phyloP scores from a whole-genome alignment of 768 basidiomycete species.

The Collybia sp. region DNA sequence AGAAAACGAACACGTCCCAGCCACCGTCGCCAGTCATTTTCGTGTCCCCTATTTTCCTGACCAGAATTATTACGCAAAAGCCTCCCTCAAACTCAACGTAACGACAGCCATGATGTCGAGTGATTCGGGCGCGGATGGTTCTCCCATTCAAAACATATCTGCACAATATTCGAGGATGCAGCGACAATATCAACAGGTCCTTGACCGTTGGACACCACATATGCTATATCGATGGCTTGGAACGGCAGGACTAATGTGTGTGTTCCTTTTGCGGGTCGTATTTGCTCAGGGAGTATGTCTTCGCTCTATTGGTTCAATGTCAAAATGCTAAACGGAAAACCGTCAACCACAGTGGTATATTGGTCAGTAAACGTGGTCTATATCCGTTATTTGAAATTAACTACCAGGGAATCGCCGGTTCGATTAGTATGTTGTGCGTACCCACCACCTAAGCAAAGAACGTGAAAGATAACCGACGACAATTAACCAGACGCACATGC shows the following conservation, averaged over 20 bases:
- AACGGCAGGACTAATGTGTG: conserved; percentile 59
- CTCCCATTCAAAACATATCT: conserved; percentile 44
- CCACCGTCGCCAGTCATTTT: conserved; percentile 3
- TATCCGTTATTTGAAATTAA: background rate
- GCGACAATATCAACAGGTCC: conserved; percentile 78
- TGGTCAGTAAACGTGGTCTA: conserved; percentile 46
- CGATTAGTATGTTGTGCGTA: conserved; percentile 36
- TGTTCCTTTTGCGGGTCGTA: conserved; percentile 86
- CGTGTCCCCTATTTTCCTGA: conserved; percentile 7
- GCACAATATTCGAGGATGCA: conserved; percentile 48
- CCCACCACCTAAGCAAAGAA: background rate
- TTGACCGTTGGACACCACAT: conserved; percentile 94
- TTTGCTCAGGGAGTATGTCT: conserved; percentile 82
- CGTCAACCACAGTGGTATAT: conserved; percentile 75
- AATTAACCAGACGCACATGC: conserved; percentile 70
- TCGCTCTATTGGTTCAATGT: conserved; percentile 1
- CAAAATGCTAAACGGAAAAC: background rate
- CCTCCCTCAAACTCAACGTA: conserved; percentile 1
- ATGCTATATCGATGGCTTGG: conserved; percentile 85
- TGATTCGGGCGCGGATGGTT: conserved; percentile 39
- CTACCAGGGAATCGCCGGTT: too few species aligned
- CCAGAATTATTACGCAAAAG: conserved; percentile 8
- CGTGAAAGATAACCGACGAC: too few species aligned
- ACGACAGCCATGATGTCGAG: conserved; percentile 40
- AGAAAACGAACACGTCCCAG: conserved; percentile 13